These are phyloP conservation scores for Nothopassalora personata DNA, from an alignment of 2,329 filamentous ascomycete species.

Conservation along the genomic window DNA sequence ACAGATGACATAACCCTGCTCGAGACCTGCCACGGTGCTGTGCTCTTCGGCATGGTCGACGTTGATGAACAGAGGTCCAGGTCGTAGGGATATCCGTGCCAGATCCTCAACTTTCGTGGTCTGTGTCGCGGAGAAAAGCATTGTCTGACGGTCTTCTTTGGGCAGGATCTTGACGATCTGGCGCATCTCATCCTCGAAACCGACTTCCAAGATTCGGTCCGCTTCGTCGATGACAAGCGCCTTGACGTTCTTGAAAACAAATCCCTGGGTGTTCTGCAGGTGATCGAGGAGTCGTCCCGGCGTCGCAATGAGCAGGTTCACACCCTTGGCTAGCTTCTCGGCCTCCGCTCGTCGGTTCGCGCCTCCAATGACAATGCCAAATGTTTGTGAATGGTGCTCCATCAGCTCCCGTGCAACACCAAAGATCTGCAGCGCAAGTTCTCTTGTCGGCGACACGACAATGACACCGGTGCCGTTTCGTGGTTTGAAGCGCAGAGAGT, in stretches of 20 bases:
- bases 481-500: constrained; percentile 86
- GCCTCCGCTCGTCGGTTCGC: constrained; percentile 87
- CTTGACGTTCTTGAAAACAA: constrained; percentile 87
- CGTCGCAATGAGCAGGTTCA: constrained; percentile 91
- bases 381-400: constrained; percentile 88
- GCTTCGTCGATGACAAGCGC: constrained; percentile 94
- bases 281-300: constrained; percentile 91
- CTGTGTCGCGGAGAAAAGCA: constrained; percentile 98
- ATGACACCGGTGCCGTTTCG: constrained; percentile 88
- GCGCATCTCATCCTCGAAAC: constrained; percentile 97
- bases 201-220: constrained; percentile 91
- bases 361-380: constrained; percentile 92
- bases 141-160: constrained; percentile 80
- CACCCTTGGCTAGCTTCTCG: constrained; percentile 88
- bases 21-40: constrained; percentile 85
- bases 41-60: constrained; percentile 86
- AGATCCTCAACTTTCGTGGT: constrained; percentile 98
- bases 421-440: constrained; percentile 93
- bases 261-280: constrained; percentile 83
- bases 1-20: constrained; percentile 93
- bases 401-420: constrained; percentile 90
- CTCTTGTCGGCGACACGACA: constrained; percentile 86
- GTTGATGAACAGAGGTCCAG: constrained; percentile 92
- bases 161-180: constrained; percentile 93
- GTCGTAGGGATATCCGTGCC: constrained; percentile 83